Base-by-base conservation (phyloP, 2,329 filamentous ascomycete genomes). In the Byssochlamys sp. region DNA sequence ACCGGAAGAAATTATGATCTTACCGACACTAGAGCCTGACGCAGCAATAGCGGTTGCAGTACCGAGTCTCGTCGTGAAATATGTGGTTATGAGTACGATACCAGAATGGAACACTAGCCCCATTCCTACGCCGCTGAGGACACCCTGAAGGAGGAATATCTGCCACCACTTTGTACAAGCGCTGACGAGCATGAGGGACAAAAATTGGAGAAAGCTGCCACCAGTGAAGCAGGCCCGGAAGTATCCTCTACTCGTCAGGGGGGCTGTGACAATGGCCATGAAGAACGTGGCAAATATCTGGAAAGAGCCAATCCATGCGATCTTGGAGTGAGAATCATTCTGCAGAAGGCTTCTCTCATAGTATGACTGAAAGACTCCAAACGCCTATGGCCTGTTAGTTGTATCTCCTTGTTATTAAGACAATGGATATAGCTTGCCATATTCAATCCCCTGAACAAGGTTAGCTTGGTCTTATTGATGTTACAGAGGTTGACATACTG, bases 131-230 rank as follows among this genome's bases (percentile, higher is more conserved):
- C 68, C 72, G 33, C 58, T 70, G 2, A 68, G 10, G 0, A 73
- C 60, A 1, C 73, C 73, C 52, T 75, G 72, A 0, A 67, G 65
- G 3, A 73, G 52, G 12, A 66, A 52, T 7, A 64, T 59, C 52
- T 79, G 74, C 71, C 73, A 78, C 62, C 77, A 80, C 29, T 64
- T 56, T 0, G 60, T 71, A 3, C 70, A 65, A 3, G 75, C 64
- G 54, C 74, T 76, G 4, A 75, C 74, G 59, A 70, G 68, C 58
- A 79, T 71, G 45, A 76, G 70, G n/a, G 76, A 75, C 1, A 75
- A 24, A 0, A 77, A 59, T 2, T 63, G 59, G 1, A 74, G 49
- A 12, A 72, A n/a, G 29, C 59, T 61, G 11, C 69, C 69, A 14
- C 55, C 57, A 26, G 58, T 48, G 54, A 67, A 67, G 27, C 69